phyloP scores from a whole-genome alignment of 2,329 filamentous ascomycete genomes.

The Penicillium sp. region DNA sequence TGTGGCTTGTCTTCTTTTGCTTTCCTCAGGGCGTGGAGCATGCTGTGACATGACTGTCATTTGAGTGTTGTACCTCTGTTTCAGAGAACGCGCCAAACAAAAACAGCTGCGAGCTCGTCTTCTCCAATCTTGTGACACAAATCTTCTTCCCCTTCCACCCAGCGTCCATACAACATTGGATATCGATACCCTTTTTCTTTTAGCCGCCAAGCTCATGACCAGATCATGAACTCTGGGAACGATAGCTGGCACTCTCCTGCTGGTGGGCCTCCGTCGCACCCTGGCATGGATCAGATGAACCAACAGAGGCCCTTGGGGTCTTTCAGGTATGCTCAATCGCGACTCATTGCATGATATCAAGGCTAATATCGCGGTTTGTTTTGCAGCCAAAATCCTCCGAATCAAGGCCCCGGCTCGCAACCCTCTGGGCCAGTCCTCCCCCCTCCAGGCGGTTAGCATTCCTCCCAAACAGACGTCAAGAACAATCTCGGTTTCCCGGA shows the following conservation, averaged over 20 bases:
- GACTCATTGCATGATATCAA: neutral
- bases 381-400: conserved; percentile 36
- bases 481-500: neutral
- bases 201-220: conserved; percentile 18
- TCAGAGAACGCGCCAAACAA: conserved; percentile 6
- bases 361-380: conserved; percentile 12
- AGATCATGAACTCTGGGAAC: conserved; percentile 42
- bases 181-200: neutral
- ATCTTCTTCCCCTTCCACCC: conserved; percentile 18
- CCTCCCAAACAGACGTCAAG: neutral
- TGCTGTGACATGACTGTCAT: conserved; percentile 22
- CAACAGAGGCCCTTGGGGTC: conserved; percentile 43
- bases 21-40: conserved; percentile 13
- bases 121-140: conserved; percentile 2
- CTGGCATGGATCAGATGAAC: conserved; percentile 42
- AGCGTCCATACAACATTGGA: neutral
- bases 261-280: conserved; percentile 40
- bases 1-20: conserved; percentile 5
- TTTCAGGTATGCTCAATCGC: conserved; percentile 38
- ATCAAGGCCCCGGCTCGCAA: conserved; percentile 38
- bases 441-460: conserved; percentile 37
- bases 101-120: conserved; percentile 20
- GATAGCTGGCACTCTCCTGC: conserved; percentile 42
- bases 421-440: conserved; percentile 38
- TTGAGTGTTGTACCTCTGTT: conserved; percentile 16